A percentile compares a stretch with the other conserved stretches of the same genome.
These are phyloP conservation scores for Trichoderma parareesei DNA, from an alignment of 495 filamentous ascomycete species.

Conservation along the genomic window DNA sequence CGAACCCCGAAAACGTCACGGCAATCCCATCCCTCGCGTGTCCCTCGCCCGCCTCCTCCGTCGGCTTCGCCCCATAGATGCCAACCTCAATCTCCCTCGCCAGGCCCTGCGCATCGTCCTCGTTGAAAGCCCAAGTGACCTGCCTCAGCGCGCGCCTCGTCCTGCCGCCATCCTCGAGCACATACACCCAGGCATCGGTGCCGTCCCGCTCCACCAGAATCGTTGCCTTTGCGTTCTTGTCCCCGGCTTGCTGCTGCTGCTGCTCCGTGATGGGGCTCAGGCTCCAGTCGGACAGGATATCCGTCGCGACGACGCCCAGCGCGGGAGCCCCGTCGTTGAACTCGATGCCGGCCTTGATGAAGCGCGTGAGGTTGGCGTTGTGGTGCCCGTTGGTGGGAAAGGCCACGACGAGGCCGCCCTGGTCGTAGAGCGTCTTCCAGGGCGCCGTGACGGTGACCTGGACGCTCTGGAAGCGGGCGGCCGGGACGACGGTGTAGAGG, in stretches of 20 bases:
- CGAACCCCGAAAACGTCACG: neutral
- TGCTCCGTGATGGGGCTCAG: constrained; percentile 3
- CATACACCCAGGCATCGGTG: neutral
- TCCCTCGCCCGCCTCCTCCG: constrained; percentile 1
- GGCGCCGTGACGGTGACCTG: neutral
- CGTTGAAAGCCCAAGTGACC: neutral
- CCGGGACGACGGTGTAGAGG: neutral
- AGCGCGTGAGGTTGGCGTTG: neutral
- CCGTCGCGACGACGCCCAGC: neutral
- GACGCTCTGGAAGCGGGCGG: neutral
- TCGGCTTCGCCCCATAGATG: constrained; percentile 1
- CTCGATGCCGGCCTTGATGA: constrained; percentile 3
- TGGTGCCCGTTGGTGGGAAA: neutral
- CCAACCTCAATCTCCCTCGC: neutral
- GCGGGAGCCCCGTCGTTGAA: neutral
- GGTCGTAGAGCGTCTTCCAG: constrained; percentile 4
- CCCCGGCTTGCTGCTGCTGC: neutral
- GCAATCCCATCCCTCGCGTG: neutral
- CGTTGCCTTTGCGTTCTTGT: neutral
- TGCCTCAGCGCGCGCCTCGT: constrained; percentile 2
- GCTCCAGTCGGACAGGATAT: neutral
- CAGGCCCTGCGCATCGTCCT: neutral
- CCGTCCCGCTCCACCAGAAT: neutral
- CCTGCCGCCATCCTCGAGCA: neutral
- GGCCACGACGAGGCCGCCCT: neutral